phyloP scores from a whole-genome alignment of 2,329 filamentous ascomycete species.

The Amauroascus niger region DNA sequence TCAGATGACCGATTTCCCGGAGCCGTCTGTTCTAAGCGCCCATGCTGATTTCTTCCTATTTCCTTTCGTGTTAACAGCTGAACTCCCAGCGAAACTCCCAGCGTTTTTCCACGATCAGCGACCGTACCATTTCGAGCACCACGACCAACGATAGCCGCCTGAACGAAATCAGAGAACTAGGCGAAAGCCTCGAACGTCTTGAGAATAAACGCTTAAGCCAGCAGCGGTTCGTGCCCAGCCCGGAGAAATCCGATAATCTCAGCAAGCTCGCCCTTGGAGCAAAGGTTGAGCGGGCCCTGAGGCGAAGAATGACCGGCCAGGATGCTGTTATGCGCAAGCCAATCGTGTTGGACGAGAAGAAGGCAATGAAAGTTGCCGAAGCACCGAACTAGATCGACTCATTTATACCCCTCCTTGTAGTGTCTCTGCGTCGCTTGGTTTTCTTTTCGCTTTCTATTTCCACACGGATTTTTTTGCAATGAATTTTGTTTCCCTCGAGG shows the following conservation, averaged over 20 bases:
- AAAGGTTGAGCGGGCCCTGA: slow-evolving; percentile 80
- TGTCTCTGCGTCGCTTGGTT: background rate
- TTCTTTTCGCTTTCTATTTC: background rate
- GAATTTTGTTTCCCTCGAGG: background rate
- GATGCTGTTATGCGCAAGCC: slow-evolving; percentile 70
- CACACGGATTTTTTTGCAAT: background rate
- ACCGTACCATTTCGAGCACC: slow-evolving; percentile 35
- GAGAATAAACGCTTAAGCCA: slow-evolving; percentile 76
- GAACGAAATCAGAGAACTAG: slow-evolving; percentile 63
- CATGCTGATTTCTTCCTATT: background rate
- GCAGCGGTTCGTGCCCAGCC: slow-evolving; percentile 69
- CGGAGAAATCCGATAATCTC: slow-evolving; percentile 71
- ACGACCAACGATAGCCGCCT: slow-evolving; percentile 44
- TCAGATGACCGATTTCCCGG: slow-evolving; percentile 14
- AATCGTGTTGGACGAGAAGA: slow-evolving; percentile 34
- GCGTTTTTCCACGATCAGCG: slow-evolving; percentile 46
- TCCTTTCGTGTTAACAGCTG: slow-evolving; percentile 23
- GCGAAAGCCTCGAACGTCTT: slow-evolving; percentile 71
- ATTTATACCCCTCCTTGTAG: background rate
- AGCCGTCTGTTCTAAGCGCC: slow-evolving; percentile 3
- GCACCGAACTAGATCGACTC: slow-evolving; percentile 6
- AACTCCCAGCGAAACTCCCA: slow-evolving; percentile 43
- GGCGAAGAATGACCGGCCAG: slow-evolving; percentile 75
- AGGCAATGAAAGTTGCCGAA: slow-evolving; percentile 17
- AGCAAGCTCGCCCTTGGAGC: slow-evolving; percentile 80